These are phyloP conservation scores for Anthostomella pinea DNA, from an alignment of 2,329 filamentous ascomycete species.

Conservation along the genomic window DNA sequence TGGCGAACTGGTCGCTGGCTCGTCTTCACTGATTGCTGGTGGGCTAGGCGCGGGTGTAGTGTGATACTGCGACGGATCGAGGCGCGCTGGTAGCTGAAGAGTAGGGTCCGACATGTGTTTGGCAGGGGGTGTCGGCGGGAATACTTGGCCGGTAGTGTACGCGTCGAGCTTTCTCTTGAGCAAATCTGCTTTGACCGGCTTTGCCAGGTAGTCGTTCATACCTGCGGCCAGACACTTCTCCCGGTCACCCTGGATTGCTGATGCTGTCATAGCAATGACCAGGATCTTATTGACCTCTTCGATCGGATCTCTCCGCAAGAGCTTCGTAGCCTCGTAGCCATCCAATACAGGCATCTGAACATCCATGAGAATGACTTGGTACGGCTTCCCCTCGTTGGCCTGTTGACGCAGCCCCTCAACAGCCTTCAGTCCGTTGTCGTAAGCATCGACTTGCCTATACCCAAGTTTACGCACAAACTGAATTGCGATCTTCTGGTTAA, in stretches of 20 bases:
- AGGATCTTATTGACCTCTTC: constrained; percentile 76
- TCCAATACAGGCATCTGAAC: constrained; percentile 94
- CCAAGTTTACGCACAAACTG: constrained; percentile 85
- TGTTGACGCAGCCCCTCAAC: constrained; percentile 79
- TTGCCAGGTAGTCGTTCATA: constrained; percentile 97
- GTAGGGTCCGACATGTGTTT: constrained; percentile 19
- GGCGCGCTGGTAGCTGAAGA: too few species aligned
- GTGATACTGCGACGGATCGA: constrained; percentile 12
- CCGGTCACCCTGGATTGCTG: constrained; percentile 87
- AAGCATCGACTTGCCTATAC: constrained; percentile 78
- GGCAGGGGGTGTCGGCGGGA: constrained; percentile 25
- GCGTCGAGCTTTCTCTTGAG: constrained; percentile 76
- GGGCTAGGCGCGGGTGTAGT: constrained; percentile 21
- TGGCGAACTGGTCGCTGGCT: constrained; percentile 20
- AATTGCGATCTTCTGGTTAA: constrained; percentile 92
- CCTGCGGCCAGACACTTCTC: constrained; percentile 94
- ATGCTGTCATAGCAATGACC: constrained; percentile 97
- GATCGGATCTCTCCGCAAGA: constrained; percentile 73
- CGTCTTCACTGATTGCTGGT: constrained; percentile 10
- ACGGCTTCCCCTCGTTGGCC: constrained; percentile 69
- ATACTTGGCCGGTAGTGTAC: constrained; percentile 44
- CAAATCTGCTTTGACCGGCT: constrained; percentile 86
- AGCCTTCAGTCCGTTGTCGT: constrained; percentile 84
- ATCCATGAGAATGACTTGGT: constrained; percentile 92
- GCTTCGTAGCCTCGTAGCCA: constrained; percentile 85